A percentile compares a stretch with the other conserved stretches of the same genome.
Conservation (phyloP, 148 eudicot genomes). For the Amaranthus cruentus region DNA sequence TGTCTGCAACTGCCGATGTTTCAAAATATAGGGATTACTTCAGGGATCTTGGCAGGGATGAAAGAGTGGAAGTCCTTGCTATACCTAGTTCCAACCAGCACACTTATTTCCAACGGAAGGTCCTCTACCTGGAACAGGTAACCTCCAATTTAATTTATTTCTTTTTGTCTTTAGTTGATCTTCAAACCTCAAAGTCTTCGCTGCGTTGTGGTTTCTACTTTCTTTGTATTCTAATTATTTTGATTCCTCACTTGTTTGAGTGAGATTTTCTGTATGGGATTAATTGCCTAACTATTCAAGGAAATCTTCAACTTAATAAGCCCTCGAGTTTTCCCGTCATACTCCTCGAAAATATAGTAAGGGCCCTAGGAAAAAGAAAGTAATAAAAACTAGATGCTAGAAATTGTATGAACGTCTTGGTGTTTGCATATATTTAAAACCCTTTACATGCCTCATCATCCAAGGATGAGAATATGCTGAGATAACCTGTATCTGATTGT, state of each 20-base stretch:
- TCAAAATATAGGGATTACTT: constrained; percentile 82
- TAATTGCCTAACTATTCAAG: background rate
- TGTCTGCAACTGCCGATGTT: constrained; percentile 97
- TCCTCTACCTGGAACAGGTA: constrained; percentile 87
- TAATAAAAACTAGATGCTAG: background rate
- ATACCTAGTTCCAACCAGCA: constrained; percentile 67
- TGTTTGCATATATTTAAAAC: background rate
- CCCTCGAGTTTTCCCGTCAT: background rate
- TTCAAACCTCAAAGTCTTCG: background rate
- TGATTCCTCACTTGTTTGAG: constrained; percentile 1
- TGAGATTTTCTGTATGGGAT: background rate
- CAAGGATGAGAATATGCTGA: no score
- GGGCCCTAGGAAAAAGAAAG: background rate
- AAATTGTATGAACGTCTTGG: background rate
- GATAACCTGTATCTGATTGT: no score
- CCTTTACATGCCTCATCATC: background rate
- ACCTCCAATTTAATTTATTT: background rate
- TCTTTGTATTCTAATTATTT: background rate
- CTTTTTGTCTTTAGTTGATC: background rate
- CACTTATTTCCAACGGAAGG: constrained; percentile 55
- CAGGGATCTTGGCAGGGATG: constrained; percentile 78
- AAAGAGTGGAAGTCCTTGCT: constrained; percentile 89
- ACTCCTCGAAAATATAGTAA: background rate
- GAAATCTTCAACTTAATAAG: background rate
- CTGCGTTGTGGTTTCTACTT: background rate